Percentiles rank a stretch among this genome's conserved stretches.
Evolutionary conservation across 345 rosid genomes (phyloP).

Genomic region (Linum lewisii): DNA sequence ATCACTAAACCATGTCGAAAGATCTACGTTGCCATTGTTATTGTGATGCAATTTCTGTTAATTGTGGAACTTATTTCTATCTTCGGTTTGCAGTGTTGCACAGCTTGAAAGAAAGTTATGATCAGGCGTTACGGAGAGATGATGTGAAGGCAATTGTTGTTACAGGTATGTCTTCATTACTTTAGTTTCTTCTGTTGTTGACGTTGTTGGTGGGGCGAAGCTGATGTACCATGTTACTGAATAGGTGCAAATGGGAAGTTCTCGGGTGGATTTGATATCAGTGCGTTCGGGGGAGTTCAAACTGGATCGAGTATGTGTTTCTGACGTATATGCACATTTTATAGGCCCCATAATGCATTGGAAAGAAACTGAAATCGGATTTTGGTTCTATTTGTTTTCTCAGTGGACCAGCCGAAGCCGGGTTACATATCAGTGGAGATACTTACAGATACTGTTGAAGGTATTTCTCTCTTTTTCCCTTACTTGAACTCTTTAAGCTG

Average conservation of each 20-base stretch:
- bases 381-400: conserved; percentile 13
- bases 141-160: conserved; percentile 95
- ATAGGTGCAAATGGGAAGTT: conserved; percentile 86
- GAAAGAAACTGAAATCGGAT: conserved; percentile 5
- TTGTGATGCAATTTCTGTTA: too few relatives aligned
- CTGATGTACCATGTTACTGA: conserved; percentile 14
- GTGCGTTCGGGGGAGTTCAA: conserved; percentile 60
- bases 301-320: conserved; percentile 41
- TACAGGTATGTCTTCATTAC: conserved; percentile 38
- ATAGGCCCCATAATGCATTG: conserved; percentile 1
- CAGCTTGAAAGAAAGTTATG: conserved; percentile 69
- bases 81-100: conserved; percentile 37
- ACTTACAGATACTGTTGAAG: conserved; percentile 64
- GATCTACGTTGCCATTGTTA: not conserved
- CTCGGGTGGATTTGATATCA: conserved; percentile 93
- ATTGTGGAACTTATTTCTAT: not conserved
- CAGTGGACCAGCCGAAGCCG: conserved; percentile 51
- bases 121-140: conserved; percentile 62
- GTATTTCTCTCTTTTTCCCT: conserved; percentile 23
- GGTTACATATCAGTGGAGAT: conserved; percentile 58
- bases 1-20: not conserved
- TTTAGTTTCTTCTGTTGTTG: not conserved
- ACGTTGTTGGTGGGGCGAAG: conserved; percentile 1
- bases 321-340: not conserved
- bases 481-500: not conserved